Percentiles rank a stretch among this genome's conserved stretches.
Evolutionary conservation across 1,139 yeast species (phyloP).

Genomic region (Geotrichum cucujoidarum): DNA sequence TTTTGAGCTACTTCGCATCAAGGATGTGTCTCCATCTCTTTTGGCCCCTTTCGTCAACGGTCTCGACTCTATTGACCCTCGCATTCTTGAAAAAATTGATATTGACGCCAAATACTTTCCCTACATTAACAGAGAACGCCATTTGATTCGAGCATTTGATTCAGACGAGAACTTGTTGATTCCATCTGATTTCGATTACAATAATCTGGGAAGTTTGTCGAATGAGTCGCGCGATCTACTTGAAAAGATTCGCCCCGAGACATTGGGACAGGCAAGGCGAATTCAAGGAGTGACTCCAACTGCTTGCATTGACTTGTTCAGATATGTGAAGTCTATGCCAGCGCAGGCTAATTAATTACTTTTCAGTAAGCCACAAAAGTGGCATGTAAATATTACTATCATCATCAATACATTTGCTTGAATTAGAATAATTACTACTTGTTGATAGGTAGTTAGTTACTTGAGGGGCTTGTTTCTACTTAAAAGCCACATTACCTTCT

Average conservation of each 20-base stretch:
- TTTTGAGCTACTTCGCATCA: constrained; percentile 50
- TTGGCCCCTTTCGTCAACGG: constrained; percentile 30
- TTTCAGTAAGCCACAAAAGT: too few species aligned
- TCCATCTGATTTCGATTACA: constrained; percentile 63
- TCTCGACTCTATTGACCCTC: constrained; percentile 40
- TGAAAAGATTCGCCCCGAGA: constrained; percentile 74
- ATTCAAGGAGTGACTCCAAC: constrained; percentile 90
- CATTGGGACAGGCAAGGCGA: constrained; percentile 91
- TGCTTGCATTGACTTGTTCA: constrained; percentile 38
- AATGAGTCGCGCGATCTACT: constrained; percentile 68
- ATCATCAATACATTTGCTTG: too few species aligned
- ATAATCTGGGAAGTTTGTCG: constrained; percentile 50
- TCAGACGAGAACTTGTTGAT: constrained; percentile 72
- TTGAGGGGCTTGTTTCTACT: too few species aligned
- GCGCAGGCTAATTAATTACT: too few species aligned
- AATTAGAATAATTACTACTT: too few species aligned
- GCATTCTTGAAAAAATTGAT: constrained; percentile 58
- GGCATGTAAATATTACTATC: too few species aligned
- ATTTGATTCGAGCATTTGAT: constrained; percentile 67
- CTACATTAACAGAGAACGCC: constrained; percentile 66
- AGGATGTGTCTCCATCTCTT: constrained; percentile 37
- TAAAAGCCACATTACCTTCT: too few species aligned
- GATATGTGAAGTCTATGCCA: constrained; percentile 25
- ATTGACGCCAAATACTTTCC: constrained; percentile 83
- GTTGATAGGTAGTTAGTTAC: too few species aligned